Percentiles rank a stretch among this genome's conserved stretches.
Conservation (phyloP, 768 basidiomycete species). For the Amanita muscaria region DNA sequence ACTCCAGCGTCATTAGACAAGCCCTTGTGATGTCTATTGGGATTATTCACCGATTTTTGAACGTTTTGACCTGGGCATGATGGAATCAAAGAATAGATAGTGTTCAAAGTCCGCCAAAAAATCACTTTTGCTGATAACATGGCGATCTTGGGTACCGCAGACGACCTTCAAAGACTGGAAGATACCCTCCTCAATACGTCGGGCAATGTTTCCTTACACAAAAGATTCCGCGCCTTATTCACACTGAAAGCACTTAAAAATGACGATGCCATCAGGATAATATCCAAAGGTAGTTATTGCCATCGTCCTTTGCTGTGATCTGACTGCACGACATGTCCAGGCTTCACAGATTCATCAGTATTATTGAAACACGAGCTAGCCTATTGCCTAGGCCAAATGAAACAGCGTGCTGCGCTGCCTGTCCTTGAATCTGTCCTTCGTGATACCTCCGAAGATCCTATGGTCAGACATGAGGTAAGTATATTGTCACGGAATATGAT, state of each 20-base stretch:
- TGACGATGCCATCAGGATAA: conserved; percentile 75
- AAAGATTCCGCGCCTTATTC: conserved; percentile 86
- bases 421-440: conserved; percentile 69
- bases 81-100: conserved; percentile 14
- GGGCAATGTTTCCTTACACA: conserved; percentile 69
- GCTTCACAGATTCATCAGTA: conserved; percentile 79
- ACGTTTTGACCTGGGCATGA: conserved; percentile 87
- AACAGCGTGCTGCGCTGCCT: conserved; percentile 62
- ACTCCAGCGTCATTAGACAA: conserved; percentile 10
- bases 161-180: conserved; percentile 62
- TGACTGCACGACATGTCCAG: conserved; percentile 29
- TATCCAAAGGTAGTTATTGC: conserved; percentile 59
- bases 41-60: conserved; percentile 68
- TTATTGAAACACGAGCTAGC: conserved; percentile 95
- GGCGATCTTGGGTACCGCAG: conserved; percentile 29
- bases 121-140: conserved; percentile 25
- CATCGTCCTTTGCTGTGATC: conserved; percentile 1
- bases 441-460: conserved; percentile 69
- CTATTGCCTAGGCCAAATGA: conserved; percentile 93
- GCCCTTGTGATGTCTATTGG: conserved; percentile 7
- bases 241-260: conserved; percentile 78
- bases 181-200: conserved; percentile 69
- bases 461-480: conserved; percentile 94
- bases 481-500: background rate
- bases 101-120: conserved; percentile 45